These are phyloP conservation scores for Aotearoamyces nothofagi DNA, from an alignment of 2,329 filamentous ascomycete species.

Conservation along the genomic window DNA sequence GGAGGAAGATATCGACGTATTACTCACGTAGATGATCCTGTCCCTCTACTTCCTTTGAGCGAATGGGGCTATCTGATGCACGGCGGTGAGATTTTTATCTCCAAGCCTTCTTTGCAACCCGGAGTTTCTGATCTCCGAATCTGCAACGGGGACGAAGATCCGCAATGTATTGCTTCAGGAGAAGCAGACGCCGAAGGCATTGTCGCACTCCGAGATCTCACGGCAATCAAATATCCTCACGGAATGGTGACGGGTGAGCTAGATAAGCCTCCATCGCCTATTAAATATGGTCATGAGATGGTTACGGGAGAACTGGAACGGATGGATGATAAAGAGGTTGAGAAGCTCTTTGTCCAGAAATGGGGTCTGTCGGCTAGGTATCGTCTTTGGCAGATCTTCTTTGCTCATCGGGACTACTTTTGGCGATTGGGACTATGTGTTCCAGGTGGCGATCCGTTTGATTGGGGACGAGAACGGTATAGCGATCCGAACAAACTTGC, in stretches of 20 bases:
- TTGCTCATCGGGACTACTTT: constrained; percentile 93
- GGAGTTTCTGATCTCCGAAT: constrained; percentile 49
- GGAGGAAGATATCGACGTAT: constrained; percentile 50
- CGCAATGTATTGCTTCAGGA: constrained; percentile 49
- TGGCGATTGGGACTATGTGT: constrained; percentile 84
- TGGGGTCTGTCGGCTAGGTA: constrained; percentile 27
- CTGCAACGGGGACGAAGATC: constrained; percentile 60
- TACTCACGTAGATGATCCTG: constrained; percentile 76
- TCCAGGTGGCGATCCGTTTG: constrained; percentile 57
- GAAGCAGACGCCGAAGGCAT: constrained; percentile 7
- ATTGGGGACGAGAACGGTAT: too few relatives aligned
- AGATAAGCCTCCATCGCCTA: too few relatives aligned
- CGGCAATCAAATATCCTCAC: too few relatives aligned
- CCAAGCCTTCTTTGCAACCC: constrained; percentile 54
- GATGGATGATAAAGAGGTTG: too few relatives aligned
- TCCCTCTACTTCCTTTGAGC: constrained; percentile 69
- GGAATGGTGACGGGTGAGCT: too few relatives aligned
- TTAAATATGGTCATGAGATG: too few relatives aligned
- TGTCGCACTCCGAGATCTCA: too few relatives aligned
- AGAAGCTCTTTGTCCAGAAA: too few relatives aligned
- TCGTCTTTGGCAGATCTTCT: constrained; percentile 84
- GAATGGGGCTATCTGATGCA: constrained; percentile 86
- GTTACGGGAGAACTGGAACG: too few relatives aligned
- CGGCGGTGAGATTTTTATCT: constrained; percentile 76
- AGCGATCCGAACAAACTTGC: too few relatives aligned